Percentiles rank a stretch among this genome's conserved stretches.
phyloP scores from a whole-genome alignment of 148 eudicot genomes.

The Silene latifolia region DNA sequence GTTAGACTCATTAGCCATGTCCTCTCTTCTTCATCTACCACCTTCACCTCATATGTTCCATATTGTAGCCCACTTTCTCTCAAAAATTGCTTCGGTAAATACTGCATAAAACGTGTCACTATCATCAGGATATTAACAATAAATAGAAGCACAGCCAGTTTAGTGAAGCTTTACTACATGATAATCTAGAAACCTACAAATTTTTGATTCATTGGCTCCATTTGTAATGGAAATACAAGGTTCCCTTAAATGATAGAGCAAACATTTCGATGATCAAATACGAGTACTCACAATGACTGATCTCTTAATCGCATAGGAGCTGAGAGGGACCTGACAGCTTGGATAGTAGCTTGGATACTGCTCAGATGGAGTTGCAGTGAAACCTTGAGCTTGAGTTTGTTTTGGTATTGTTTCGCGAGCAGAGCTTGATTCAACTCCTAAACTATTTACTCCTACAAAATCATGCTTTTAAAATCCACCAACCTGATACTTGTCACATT shows the following conservation, averaged over 20 bases:
- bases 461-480: neutral
- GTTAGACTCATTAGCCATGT: slow-evolving; percentile 5
- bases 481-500: neutral
- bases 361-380: neutral
- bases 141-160: too few species aligned
- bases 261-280: too few species aligned
- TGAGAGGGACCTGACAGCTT: neutral
- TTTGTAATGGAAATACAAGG: neutral
- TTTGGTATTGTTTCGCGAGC: neutral
- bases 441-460: neutral
- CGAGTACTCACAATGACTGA: neutral
- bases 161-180: too few species aligned
- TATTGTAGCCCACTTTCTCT: slow-evolving; percentile 11
- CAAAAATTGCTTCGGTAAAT: neutral
- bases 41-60: neutral
- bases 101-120: slow-evolving; percentile 4
- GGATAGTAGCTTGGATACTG: neutral
- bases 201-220: too few species aligned
- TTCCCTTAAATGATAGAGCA: neutral
- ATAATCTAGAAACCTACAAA: too few species aligned
- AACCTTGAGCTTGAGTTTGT: neutral
- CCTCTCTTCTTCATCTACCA: slow-evolving; percentile 9
- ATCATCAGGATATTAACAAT: neutral
- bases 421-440: neutral
- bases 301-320: neutral